phyloP scores from a whole-genome alignment of 2,329 filamentous ascomycete genomes.

The Aspergillus brunneoviolaceus region DNA sequence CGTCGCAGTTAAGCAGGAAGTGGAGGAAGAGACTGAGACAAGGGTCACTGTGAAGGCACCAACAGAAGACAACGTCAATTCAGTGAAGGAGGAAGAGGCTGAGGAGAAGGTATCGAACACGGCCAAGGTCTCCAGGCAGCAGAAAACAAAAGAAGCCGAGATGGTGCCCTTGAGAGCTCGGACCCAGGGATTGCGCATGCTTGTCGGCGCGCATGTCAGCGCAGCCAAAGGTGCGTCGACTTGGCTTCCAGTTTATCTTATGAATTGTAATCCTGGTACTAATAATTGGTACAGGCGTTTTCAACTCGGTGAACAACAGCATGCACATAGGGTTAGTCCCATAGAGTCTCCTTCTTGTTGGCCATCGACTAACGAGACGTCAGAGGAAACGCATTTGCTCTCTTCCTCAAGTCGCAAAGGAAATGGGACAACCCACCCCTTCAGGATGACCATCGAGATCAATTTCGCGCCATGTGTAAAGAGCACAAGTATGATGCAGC shows the following conservation, averaged over 20 bases:
- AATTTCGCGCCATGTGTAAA: constrained; percentile 69
- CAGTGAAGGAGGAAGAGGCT: constrained; percentile 21
- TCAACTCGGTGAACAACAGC: constrained; percentile 80
- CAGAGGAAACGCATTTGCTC: constrained; percentile 84
- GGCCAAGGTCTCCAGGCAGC: constrained; percentile 40
- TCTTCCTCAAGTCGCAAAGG: constrained; percentile 94
- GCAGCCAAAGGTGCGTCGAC: constrained; percentile 70
- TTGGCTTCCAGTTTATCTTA: not conserved
- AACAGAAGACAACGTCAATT: constrained; percentile 8
- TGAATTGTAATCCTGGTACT: constrained; percentile 12
- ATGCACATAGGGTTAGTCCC: constrained; percentile 64
- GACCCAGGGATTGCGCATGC: constrained; percentile 72
- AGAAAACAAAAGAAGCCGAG: constrained; percentile 54
- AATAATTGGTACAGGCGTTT: constrained; percentile 62
- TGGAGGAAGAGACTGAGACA: constrained; percentile 16
- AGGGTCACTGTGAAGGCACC: not conserved
- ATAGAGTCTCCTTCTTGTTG: not conserved
- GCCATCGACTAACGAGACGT: constrained; percentile 10
- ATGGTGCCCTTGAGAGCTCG: constrained; percentile 66
- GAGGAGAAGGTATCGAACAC: constrained; percentile 50
- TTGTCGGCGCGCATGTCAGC: constrained; percentile 90
- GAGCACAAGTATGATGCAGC: constrained; percentile 69
- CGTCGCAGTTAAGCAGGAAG: constrained; percentile 16
- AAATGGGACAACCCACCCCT: constrained; percentile 89
- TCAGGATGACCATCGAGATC: constrained; percentile 62